These are phyloP conservation scores for Carex arenaria DNA, from an alignment of 202 grass and related monocot genomes.

Conservation along the genomic window DNA sequence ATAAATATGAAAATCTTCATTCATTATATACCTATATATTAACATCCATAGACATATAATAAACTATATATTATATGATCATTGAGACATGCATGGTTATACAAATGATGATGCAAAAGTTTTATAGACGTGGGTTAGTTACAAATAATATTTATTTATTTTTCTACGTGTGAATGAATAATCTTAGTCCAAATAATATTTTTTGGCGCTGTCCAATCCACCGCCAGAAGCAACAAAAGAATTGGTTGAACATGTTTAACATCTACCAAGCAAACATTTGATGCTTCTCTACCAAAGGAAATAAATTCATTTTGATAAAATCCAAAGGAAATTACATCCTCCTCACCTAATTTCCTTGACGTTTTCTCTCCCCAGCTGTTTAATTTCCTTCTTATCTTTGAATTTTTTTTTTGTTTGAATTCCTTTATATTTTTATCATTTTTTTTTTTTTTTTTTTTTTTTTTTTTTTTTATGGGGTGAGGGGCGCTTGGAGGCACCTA, in stretches of 20 bases:
- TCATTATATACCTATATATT: no score
- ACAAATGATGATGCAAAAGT: not conserved
- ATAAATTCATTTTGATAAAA: conserved; percentile 1
- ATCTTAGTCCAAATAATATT: not conserved
- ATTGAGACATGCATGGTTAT: not conserved
- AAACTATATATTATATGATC: no score
- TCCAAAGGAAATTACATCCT: not conserved
- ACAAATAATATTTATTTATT: not conserved
- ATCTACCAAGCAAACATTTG: not conserved
- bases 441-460: no score
- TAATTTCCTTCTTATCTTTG: not conserved
- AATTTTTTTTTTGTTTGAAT: no score
- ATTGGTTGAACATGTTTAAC: conserved; percentile 11
- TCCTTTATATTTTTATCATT: no score
- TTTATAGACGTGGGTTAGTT: not conserved
- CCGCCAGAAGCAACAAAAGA: conserved; percentile 19
- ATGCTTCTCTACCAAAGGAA: not conserved
- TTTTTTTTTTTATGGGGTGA: no score
- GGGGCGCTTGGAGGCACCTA: no score
- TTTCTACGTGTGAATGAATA: not conserved
- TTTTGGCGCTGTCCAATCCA: conserved; percentile 9
- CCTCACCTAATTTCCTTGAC: not conserved
- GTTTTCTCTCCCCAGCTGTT: not conserved
- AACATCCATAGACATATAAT: no score
- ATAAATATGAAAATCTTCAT: no score